These are phyloP conservation scores for Eucalyptus sp. DNA, from an alignment of 345 rosid genomes.

Conservation along the genomic window DNA sequence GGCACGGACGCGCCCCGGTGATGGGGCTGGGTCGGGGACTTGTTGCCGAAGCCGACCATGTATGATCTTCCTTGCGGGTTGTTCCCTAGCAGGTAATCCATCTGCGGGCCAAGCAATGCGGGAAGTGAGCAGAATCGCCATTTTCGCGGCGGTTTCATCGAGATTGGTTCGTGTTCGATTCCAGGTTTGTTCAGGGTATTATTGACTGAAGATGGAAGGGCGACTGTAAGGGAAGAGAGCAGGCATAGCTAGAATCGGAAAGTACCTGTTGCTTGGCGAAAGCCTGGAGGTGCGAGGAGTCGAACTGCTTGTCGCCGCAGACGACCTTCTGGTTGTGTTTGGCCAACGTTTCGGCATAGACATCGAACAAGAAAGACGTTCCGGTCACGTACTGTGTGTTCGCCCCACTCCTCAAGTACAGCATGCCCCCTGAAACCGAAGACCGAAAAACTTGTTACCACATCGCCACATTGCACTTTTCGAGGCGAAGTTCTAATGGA, in stretches of 20 bases:
- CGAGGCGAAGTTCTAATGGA: neutral
- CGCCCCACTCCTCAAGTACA: conserved; percentile 83
- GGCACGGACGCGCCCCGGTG: conserved; percentile 85
- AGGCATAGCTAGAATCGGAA: neutral
- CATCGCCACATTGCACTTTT: neutral
- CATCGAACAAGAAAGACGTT: conserved; percentile 39
- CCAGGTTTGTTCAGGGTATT: neutral
- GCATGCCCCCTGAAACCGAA: conserved; percentile 44
- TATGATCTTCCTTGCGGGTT: conserved; percentile 76
- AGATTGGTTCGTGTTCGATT: neutral
- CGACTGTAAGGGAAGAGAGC: neutral
- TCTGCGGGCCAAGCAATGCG: conserved; percentile 14
- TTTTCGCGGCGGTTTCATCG: neutral
- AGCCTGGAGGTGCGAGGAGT: conserved; percentile 25
- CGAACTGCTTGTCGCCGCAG: conserved; percentile 48
- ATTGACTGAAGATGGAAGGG: neutral
- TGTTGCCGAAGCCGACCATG: conserved; percentile 82
- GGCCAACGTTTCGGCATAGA: conserved; percentile 43
- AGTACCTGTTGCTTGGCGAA: conserved; percentile 64
- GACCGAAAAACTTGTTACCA: neutral
- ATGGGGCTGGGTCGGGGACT: conserved; percentile 77
- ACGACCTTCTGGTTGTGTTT: conserved; percentile 24
- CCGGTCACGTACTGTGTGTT: conserved; percentile 71
- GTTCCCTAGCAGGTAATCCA: conserved; percentile 68
- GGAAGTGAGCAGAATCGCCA: neutral